These are phyloP conservation scores for Puccinellia tenuiflora DNA, from an alignment of 176 grass and related monocot genomes.

Conservation along the genomic window DNA sequence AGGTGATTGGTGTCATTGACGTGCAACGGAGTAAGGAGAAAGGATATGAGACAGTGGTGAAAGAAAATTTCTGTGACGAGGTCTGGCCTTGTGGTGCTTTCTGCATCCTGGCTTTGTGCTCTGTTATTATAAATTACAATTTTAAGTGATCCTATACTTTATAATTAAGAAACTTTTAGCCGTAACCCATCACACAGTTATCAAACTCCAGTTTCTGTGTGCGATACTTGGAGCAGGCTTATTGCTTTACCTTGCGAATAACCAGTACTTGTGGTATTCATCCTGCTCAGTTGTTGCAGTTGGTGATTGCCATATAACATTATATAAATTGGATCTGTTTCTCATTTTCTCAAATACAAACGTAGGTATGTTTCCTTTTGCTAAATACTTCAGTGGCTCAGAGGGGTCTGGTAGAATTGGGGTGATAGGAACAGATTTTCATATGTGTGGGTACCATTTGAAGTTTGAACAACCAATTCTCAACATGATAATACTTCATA, in stretches of 20 bases:
- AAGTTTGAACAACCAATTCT: background rate
- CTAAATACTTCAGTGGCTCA: background rate
- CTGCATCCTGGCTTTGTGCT: constrained; percentile 15
- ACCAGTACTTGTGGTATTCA: constrained; percentile 9
- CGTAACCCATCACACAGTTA: background rate
- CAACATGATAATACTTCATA: background rate
- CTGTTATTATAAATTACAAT: constrained; percentile 12
- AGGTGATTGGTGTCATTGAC: constrained; percentile 92
- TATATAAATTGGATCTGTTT: background rate
- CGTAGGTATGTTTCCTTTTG: background rate
- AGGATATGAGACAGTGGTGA: constrained; percentile 90
- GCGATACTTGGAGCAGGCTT: constrained; percentile 14
- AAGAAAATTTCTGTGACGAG: constrained; percentile 93
- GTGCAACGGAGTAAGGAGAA: constrained; percentile 82
- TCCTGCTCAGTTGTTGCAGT: constrained; percentile 8
- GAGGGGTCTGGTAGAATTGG: background rate
- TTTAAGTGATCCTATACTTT: background rate
- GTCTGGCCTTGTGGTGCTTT: constrained; percentile 36
- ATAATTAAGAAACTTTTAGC: background rate
- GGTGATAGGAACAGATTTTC: background rate
- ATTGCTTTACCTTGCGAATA: background rate
- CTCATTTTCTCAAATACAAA: background rate
- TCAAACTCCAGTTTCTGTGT: background rate
- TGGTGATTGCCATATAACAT: background rate
- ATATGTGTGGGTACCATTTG: background rate